Evolutionary conservation across 495 filamentous ascomycete species (phyloP), one percentile per base, ranked within the genome.

Genomic region (Aspergillus cristatus): DNA sequence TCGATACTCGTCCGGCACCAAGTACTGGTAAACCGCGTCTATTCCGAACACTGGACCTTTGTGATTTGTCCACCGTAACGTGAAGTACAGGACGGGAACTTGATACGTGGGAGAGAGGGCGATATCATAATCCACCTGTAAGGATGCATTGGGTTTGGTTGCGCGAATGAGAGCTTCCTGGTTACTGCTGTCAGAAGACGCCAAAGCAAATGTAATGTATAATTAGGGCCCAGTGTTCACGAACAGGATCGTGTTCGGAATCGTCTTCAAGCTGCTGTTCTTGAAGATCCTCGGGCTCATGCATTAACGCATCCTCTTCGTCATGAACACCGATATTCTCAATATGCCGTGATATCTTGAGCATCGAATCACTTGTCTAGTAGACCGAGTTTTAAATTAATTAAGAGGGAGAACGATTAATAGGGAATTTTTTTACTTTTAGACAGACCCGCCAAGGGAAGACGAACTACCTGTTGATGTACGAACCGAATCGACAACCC

Each of bases 1-100:
- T 47, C 70, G 75, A 57, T 73, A 76, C 35, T 72, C 66, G 30
- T 73, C 57, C 11, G 86, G 83, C 38, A 90, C 82, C 28, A 88
- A 66, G 32, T 69, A 64, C 28, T 72, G 62, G 56, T 86, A 87
- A 38, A 89, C 72, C 11, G 70, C 67, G 39, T 88, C 79, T 51
- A 87, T 42, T 68, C 79, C 46, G 8, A 24, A 4, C 63, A 72
- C 28, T 48, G 66, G 59, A 76, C 79, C 40, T 59, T 72, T 34
- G 63, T 76, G 45, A 72, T 75, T 67, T 42, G 77, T 67, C 45
- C 78, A 73, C 48, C 81, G 80, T 33, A 72, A 54, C 15, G 54
- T 53, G 46, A 74, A 70, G 48, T 68, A 74, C 44, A 74, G 55
- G 35, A 74, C 67, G 32, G 70, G 71, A 22, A 72, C 68, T 32